Percentiles rank a stretch among this genome's conserved stretches.
phyloP scores from a whole-genome alignment of 768 basidiomycete species.

The Terana coerulea region DNA sequence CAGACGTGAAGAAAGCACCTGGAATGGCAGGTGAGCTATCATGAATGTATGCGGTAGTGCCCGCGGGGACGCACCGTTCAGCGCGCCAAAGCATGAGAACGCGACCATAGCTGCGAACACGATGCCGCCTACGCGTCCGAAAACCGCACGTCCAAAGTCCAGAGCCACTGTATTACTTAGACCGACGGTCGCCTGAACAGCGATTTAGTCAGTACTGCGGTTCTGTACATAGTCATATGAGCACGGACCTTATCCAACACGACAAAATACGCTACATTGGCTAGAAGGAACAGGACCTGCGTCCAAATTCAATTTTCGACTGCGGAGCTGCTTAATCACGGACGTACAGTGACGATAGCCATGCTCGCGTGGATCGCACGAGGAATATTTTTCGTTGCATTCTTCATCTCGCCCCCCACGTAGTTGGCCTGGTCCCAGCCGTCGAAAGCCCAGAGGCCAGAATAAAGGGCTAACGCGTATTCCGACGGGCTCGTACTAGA shows the following conservation, averaged over 20 bases:
- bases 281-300: constrained; percentile 71
- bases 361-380: constrained; percentile 89
- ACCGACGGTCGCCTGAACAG: constrained; percentile 55
- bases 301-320: too few species aligned
- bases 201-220: background rate
- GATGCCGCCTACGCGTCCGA: constrained; percentile 83
- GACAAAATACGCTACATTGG: constrained; percentile 89
- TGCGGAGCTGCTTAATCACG: background rate
- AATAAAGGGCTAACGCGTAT: constrained; percentile 93
- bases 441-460: constrained; percentile 93
- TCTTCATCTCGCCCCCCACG: constrained; percentile 83
- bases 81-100: constrained; percentile 90
- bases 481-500: constrained; percentile 77
- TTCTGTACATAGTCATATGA: background rate
- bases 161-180: constrained; percentile 83
- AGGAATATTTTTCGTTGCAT: constrained; percentile 83
- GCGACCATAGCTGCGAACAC: constrained; percentile 91
- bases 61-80: constrained; percentile 63
- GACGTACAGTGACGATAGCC: constrained; percentile 68
- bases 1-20: constrained; percentile 72
- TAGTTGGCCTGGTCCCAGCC: constrained; percentile 96
- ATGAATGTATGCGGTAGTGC: too few species aligned
- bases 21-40: background rate
- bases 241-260: constrained; percentile 74
- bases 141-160: constrained; percentile 86